Evolutionary conservation across 805 yeast genomes (phyloP).

Genomic region (Pichia nakasei): DNA sequence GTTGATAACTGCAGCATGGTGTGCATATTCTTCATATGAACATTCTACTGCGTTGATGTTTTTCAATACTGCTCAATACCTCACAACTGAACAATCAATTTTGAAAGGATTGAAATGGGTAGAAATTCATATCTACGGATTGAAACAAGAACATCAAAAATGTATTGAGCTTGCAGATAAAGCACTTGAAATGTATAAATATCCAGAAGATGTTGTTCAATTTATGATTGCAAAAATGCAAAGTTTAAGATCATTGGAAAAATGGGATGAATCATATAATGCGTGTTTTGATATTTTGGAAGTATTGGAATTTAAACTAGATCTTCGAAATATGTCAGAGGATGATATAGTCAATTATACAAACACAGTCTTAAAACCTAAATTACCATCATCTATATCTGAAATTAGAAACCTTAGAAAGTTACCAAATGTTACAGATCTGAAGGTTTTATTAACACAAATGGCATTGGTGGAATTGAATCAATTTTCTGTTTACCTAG

Average conservation of each 20-base stretch:
- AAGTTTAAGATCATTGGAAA: slow-evolving; percentile 27
- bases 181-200: slow-evolving; percentile 24
- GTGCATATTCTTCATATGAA: slow-evolving; percentile 36
- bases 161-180: slow-evolving; percentile 30
- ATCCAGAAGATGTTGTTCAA: slow-evolving; percentile 26
- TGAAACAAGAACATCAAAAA: slow-evolving; percentile 25
- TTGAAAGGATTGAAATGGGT: slow-evolving; percentile 24
- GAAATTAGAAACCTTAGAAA: slow-evolving; percentile 29
- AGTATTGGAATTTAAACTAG: slow-evolving; percentile 25
- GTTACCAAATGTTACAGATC: slow-evolving; percentile 19
- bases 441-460: slow-evolving; percentile 26
- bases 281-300: slow-evolving; percentile 30
- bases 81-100: slow-evolving; percentile 18
- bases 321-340: not conserved
- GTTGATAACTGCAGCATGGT: slow-evolving; percentile 35
- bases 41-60: slow-evolving; percentile 32
- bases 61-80: slow-evolving; percentile 28
- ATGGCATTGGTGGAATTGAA: slow-evolving; percentile 34
- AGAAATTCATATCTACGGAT: slow-evolving; percentile 26
- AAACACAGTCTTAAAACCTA: slow-evolving; percentile 16
- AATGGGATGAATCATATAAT: slow-evolving; percentile 26
- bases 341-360: slow-evolving; percentile 15
- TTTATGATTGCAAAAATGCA: slow-evolving; percentile 31
- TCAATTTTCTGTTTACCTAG: slow-evolving; percentile 25
- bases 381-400: slow-evolving; percentile 31